Base-by-base conservation (phyloP, 768 basidiomycete species). In the Podaxis sp. region DNA sequence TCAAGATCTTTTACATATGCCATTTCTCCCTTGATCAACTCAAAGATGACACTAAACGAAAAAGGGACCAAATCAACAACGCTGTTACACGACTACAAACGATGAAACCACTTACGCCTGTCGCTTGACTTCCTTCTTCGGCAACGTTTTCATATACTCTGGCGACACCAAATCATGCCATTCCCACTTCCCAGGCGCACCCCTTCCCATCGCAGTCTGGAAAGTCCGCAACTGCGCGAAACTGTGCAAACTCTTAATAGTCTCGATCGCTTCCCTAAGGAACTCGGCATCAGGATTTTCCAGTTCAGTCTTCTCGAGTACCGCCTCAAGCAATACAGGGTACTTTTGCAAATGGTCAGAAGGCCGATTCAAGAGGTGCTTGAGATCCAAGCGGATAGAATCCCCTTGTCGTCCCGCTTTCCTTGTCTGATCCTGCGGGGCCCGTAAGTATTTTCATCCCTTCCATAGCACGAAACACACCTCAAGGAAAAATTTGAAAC, bases 21-120 rank as follows among this genome's bases (percentile, higher is more conserved):
- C 93, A 96, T 96, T 73, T 97, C 94, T 65, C 92, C 91, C 73
- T 96, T 93, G 73, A 97, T 96, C 64, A 96, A 74, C 77, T 97
- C 94, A 69, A 96, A 97, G 55, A 96, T 94, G 68, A 94, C 87
- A 49, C 93, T 94, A 66, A 3, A 33, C 8, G 33, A 6, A 41
- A 63, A 22, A 41, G 22, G 5, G 11, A 3, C 15, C 8, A 15
- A 22, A 9, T 37, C 57, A 60, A 17, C 11, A 15, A 19, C 37
- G 37, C 47, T 12, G n/a, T 22, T 5, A 4, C 13, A 61, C 9
- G 8, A 11, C 8, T 27, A 17, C 17, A 13, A 25, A 29, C 17
- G 4, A 7, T 7, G 15, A 51, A 4, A 0, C 9, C 19, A 56
- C 61, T 62, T 29, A 62, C 61, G 61, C 61, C 55, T 66, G 66